phyloP scores from a whole-genome alignment of 1,284 basidiomycete species.

The Papiliotrema laurentii region DNA sequence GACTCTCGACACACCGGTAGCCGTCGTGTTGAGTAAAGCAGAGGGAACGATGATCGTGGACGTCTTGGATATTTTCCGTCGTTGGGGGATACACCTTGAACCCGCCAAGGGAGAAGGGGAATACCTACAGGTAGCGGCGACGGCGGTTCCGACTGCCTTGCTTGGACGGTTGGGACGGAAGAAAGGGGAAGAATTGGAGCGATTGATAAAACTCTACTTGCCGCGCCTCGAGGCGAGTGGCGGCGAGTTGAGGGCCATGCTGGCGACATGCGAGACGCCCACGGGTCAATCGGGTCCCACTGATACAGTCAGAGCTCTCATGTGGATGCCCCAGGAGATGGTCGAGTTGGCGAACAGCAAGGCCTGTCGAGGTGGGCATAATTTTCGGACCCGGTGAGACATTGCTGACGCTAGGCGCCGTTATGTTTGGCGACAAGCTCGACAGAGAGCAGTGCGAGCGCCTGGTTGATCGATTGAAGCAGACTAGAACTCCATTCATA shows the following conservation, averaged over 20 bases:
- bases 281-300: neutral
- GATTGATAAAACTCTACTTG: conserved; percentile 34
- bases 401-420: conserved; percentile 59
- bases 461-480: conserved; percentile 62
- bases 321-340: conserved; percentile 71
- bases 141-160: conserved; percentile 39
- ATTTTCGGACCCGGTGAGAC: neutral
- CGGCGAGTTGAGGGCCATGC: conserved; percentile 31
- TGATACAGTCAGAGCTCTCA: conserved; percentile 65
- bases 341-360: conserved; percentile 83
- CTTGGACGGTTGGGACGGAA: conserved; percentile 25
- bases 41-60: conserved; percentile 56
- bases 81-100: conserved; percentile 69
- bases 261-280: conserved; percentile 9
- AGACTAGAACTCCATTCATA: conserved; percentile 78
- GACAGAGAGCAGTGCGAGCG: conserved; percentile 62
- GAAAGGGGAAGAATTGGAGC: conserved; percentile 29
- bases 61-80: conserved; percentile 51
- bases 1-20: conserved; percentile 42
- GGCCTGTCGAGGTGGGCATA: conserved; percentile 72
- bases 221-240: conserved; percentile 20
- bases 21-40: conserved; percentile 60
- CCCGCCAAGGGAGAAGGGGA: conserved; percentile 16
- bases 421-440: conserved; percentile 92
- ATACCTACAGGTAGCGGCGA: conserved; percentile 43